These are phyloP conservation scores for Articulospora tetracladia DNA, from an alignment of 495 filamentous ascomycete genomes.

Conservation along the genomic window DNA sequence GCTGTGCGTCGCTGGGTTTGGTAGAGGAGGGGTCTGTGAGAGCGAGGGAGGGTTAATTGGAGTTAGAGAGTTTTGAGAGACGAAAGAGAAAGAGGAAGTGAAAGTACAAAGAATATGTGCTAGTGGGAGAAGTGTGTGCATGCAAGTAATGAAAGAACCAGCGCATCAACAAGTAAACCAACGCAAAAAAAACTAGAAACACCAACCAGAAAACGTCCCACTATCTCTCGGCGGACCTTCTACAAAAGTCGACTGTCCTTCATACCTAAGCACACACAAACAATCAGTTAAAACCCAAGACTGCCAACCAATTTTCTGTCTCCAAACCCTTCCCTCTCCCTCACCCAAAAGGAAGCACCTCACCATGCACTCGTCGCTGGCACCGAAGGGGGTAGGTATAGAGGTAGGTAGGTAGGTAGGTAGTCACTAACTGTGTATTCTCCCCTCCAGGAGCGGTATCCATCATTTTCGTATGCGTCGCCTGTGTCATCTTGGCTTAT, in stretches of 20 bases:
- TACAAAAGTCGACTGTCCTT: slow-evolving; percentile 48
- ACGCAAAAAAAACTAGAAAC: neutral
- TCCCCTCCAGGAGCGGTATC: slow-evolving; percentile 62
- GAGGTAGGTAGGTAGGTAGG: neutral
- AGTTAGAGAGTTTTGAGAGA: neutral
- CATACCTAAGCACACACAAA: slow-evolving; percentile 46
- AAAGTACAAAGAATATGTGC: neutral
- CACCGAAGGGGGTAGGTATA: too few relatives aligned
- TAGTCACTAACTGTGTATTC: slow-evolving; percentile 49
- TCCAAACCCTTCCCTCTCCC: neutral
- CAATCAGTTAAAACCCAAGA: neutral
- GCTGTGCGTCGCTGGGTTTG: slow-evolving; percentile 20
- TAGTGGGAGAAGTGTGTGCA: neutral
- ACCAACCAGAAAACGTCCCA: slow-evolving; percentile 46
- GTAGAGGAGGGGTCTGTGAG: neutral
- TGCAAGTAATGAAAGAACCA: too few relatives aligned
- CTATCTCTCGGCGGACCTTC: slow-evolving; percentile 47
- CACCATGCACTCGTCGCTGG: too few relatives aligned
- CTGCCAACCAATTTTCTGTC: neutral
- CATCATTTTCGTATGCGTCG: slow-evolving; percentile 40
- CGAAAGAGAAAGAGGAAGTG: neutral
- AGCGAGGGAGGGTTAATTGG: neutral
- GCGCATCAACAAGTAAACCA: neutral
- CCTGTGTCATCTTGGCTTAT: slow-evolving; percentile 10
- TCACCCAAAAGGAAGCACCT: too few relatives aligned